A percentile compares a stretch with the other conserved stretches of the same genome.
Evolutionary conservation across 208 protist species (phyloP).

Genomic region (Herpetomonas tarakana): DNA sequence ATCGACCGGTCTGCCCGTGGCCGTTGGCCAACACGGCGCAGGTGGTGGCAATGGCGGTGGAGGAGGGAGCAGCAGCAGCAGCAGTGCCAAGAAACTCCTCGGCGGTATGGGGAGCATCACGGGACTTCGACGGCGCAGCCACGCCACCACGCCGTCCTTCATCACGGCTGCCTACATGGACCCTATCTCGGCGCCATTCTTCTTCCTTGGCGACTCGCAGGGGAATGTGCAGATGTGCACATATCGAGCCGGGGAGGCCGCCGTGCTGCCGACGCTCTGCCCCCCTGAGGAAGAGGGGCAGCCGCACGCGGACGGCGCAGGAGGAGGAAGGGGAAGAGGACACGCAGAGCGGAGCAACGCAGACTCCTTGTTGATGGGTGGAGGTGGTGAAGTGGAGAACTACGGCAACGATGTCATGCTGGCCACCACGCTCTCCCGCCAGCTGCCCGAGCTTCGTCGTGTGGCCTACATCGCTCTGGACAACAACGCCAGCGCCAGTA

Average conservation of each 20-base stretch:
- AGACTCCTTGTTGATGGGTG: too few relatives aligned
- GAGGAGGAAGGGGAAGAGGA: too few relatives aligned
- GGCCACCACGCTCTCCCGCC: slow-evolving; percentile 13
- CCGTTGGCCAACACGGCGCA: slow-evolving; percentile 6
- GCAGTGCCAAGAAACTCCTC: background rate
- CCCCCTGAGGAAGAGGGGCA: background rate
- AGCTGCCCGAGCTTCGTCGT: slow-evolving; percentile 33
- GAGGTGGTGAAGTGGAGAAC: too few relatives aligned
- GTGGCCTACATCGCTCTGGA: slow-evolving; percentile 21
- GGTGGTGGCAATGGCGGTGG: background rate
- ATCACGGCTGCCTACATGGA: slow-evolving; percentile 48
- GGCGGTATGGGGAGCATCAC: slow-evolving; percentile 1
- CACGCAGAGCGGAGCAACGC: too few relatives aligned
- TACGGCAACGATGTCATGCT: too few relatives aligned
- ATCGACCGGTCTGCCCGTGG: slow-evolving; percentile 57
- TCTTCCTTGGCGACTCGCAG: slow-evolving; percentile 48
- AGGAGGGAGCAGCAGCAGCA: slow-evolving; percentile 2
- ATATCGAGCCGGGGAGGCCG: slow-evolving; percentile 28
- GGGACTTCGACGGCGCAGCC: background rate
- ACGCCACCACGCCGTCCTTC: background rate
- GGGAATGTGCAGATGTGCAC: slow-evolving; percentile 51
- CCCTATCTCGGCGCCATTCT: slow-evolving; percentile 36
- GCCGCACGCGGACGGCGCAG: too few relatives aligned
- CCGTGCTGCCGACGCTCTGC: slow-evolving; percentile 15
- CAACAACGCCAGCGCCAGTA: slow-evolving; percentile 7